These are phyloP conservation scores for Calonectria hongkongensis DNA, from an alignment of 2,329 filamentous ascomycete species.

Conservation along the genomic window DNA sequence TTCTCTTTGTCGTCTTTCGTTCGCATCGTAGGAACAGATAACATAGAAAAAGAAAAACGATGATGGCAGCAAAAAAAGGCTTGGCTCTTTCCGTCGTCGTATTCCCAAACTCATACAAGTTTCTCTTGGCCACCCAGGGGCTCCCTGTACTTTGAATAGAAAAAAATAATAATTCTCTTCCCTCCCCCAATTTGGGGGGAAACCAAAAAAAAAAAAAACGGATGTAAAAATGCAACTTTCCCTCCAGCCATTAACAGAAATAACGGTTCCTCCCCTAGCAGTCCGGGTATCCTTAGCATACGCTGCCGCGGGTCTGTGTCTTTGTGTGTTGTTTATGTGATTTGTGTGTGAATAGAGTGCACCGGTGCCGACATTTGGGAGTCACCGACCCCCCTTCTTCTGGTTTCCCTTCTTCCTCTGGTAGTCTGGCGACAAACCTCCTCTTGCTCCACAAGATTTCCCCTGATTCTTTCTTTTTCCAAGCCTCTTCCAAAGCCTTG, in stretches of 20 bases:
- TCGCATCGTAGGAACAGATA: constrained; percentile 23
- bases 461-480: not conserved
- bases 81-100: constrained; percentile 29
- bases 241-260: constrained; percentile 37
- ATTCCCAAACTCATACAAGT: constrained; percentile 31
- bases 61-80: constrained; percentile 1
- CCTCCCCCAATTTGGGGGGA: not conserved
- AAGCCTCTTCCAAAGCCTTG: not conserved
- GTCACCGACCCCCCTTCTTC: constrained; percentile 13
- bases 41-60: not conserved
- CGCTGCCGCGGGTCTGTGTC: constrained; percentile 31
- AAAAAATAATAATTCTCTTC: constrained; percentile 20
- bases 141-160: constrained; percentile 30
- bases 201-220: constrained; percentile 4
- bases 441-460: constrained; percentile 7
- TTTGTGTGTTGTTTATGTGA: constrained; percentile 19
- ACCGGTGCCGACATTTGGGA: not conserved
- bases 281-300: constrained; percentile 42
- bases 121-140: constrained; percentile 15
- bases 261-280: constrained; percentile 32
- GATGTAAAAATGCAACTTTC: constrained; percentile 34
- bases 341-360: constrained; percentile 7
- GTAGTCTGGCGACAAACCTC: not conserved
- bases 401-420: not conserved
- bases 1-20: constrained; percentile 17